Base-by-base conservation (phyloP, 371 early-diverging fungal genomes). In the Circinella minor region DNA sequence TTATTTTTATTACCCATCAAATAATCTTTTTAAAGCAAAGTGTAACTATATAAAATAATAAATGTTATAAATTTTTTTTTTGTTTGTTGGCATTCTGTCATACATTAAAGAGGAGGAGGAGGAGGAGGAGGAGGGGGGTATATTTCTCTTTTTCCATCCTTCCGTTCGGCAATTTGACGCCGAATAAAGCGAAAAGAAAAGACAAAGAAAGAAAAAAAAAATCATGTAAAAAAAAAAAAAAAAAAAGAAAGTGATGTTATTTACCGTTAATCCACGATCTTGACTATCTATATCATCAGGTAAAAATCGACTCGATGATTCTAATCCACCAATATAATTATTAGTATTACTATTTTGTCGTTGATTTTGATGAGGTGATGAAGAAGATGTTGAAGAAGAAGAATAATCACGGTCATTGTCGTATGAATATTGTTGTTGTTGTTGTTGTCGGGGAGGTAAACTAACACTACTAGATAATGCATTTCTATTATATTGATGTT, bases 271-370 rank as follows among this genome's bases (percentile, higher is more conserved):
- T 37, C 67, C 65, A 11, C 65, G 37, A 39, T 72, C 72, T 49
- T 75, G 69, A 7, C 57, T 34, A 36, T 75, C 70, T 70, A 68
- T 70, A 57, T 75, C 60, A 38, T 72, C 63, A 17, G 76, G 76
- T 27, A 75, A 48, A 48, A 75, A 75, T 34, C 55, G 65, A 47
- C 76, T 75, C 15, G 66, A 69, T 43, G 71, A 74, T 51, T 74
- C 71, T 11, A 74, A 36, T 3, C 43, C 43, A 17, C 75, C 75
- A 11, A 70, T 43, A 66, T 68, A 71, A 34, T 36, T 27, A 46
- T 62, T 47, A 37, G 27, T 27, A 27, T 27, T 27, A 27, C 27
- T 27, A 6, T 47, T 36, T 63, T 69, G 64, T 63, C 47, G 57
- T 37, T 11, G 49, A 15, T 8, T 54, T 54, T 54, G 43, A 9